Conservation (phyloP, 768 basidiomycete species). For the Hebeloma cylindrosporum region DNA sequence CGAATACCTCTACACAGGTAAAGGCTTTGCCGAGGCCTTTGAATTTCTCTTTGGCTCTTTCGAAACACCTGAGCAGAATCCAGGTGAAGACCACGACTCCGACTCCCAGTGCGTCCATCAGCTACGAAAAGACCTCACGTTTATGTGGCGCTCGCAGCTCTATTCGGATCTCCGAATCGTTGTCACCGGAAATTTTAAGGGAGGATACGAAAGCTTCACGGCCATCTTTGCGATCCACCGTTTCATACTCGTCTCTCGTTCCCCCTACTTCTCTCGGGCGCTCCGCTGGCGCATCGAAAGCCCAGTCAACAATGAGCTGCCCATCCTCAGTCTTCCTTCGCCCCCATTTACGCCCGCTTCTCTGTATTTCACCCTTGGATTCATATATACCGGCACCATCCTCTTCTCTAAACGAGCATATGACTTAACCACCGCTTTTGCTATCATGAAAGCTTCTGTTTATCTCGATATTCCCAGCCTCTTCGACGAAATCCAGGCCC, state of each 20-base stretch:
- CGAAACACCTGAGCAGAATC: neutral
- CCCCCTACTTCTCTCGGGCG: neutral
- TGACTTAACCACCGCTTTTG: constrained; percentile 5
- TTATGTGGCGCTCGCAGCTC: neutral
- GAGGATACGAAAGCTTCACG: neutral
- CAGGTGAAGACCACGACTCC: neutral
- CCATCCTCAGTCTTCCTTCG: neutral
- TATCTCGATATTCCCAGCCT: constrained; percentile 2
- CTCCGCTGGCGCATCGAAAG: neutral
- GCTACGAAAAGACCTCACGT: neutral
- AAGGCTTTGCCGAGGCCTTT: neutral
- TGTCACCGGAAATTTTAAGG: neutral
- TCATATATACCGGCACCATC: constrained; percentile 3
- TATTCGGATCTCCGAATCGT: neutral
- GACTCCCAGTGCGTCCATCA: too few relatives aligned
- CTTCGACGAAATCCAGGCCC: neutral
- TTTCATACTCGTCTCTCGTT: constrained; percentile 4
- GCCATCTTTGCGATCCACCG: constrained; percentile 1
- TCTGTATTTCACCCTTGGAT: constrained; percentile 6
- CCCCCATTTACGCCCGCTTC: constrained; percentile 2
- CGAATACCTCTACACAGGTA: neutral
- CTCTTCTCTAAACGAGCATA: neutral
- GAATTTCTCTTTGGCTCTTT: neutral
- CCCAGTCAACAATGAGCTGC: too few relatives aligned
- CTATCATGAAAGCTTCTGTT: neutral